Base-by-base conservation (phyloP, 352 stramenopile genomes). In the Pythium myriotylum region DNA sequence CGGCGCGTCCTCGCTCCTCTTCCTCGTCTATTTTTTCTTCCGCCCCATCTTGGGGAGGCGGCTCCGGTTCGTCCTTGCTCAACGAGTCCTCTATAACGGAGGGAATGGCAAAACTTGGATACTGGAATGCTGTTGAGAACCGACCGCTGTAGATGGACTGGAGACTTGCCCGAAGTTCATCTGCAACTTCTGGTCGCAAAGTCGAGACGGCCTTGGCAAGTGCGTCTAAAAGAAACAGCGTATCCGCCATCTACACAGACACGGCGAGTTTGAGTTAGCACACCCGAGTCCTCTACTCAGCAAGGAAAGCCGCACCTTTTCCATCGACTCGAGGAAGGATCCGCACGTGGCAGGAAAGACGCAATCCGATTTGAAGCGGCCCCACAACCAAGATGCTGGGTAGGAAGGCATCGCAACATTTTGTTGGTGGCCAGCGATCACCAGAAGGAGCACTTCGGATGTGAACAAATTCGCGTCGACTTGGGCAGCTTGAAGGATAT, bases 381-480 rank as follows among this genome's bases (percentile, higher is more conserved):
- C 37, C 59, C 59, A 66, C 24, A 59, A 5, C 19, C 12, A 26
- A 7, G 4, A 3, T 17, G 43, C 17, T 46, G n/a, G 4, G 17
- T 17, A 42, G 3, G 37, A 24, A 3, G 17, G 19, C 8, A 51
- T 14, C 14, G 58, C 48, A 4, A 81, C 53, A 35, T 67, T 45
- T 50, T 84, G 76, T 32, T 84, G 76, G 24, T 74, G 33, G 20
- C 81, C 69, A 1, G 79, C 72, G 5, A 88, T 59, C 9, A 57
- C 46, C 0, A 88, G 45, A 42, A 88, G 24, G 5, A 74, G 37
- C 14, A 68, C 43, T 50, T 88, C 79, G 13, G 66, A 74, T 4
- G 73, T 51, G n/a, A 77, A 26, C 24, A 22, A 39, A n/a, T 9
- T 17, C 23, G 47, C 26, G 3, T 62, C 42, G 16, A 57, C 40